Percentiles rank a stretch among this genome's conserved stretches.
Conservation (phyloP, 768 basidiomycete species). For the Boletus rufocinnamomeus region DNA sequence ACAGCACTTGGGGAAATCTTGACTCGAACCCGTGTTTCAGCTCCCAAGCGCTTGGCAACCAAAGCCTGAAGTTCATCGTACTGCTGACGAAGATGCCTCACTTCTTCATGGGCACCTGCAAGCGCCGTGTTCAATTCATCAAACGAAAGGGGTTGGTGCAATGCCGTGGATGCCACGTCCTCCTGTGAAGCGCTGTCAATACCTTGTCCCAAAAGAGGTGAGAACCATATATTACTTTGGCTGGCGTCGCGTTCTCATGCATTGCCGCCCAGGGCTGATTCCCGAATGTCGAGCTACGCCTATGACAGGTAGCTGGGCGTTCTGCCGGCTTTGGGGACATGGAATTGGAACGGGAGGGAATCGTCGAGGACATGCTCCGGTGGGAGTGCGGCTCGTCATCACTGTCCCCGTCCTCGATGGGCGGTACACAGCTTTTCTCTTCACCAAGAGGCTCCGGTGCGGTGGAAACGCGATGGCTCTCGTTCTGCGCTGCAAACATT, state of each 20-base stretch:
- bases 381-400: constrained; percentile 20
- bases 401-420: constrained; percentile 16
- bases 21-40: constrained; percentile 1
- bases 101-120: constrained; percentile 26
- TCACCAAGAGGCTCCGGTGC: neutral
- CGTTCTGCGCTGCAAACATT: constrained; percentile 28
- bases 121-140: constrained; percentile 30
- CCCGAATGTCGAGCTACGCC: constrained; percentile 30
- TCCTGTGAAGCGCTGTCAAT: constrained; percentile 15
- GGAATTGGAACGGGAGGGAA: constrained; percentile 16
- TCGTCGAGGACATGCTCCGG: constrained; percentile 8
- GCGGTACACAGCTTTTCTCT: neutral
- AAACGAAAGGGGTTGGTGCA: constrained; percentile 24
- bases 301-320: constrained; percentile 10
- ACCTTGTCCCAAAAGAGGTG: constrained; percentile 1
- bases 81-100: constrained; percentile 25
- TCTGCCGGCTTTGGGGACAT: constrained; percentile 17
- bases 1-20: neutral
- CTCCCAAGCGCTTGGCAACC: constrained; percentile 19
- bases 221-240: constrained; percentile 11
- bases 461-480: neutral
- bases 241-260: constrained; percentile 3
- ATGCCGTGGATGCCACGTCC: neutral
- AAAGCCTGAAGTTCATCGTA: constrained; percentile 28
- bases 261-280: constrained; percentile 18